Evolutionary conservation across 1,284 basidiomycete genomes (phyloP), one percentile per base, ranked within the genome.

Genomic region (Schizopora paradoxa): DNA sequence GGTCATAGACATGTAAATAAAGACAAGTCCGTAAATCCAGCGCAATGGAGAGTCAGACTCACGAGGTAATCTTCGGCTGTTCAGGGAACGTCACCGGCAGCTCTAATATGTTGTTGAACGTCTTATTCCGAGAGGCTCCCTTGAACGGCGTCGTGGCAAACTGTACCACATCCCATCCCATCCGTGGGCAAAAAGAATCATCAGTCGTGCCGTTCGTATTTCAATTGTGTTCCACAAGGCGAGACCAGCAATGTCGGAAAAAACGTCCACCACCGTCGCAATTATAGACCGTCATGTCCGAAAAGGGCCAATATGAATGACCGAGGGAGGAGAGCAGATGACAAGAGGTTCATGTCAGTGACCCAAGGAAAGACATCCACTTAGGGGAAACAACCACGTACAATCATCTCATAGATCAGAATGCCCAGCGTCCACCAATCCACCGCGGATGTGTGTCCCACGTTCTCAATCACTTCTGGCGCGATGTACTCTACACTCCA

Each of bases 391-490:
- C 53, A 54, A 60, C 53, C 50, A 86, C 91, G 75, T 72, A 94
- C 91, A 67, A 99, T 96, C 96, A 99, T 99, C 72, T 99, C 96
- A 70, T 95, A 97, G 58, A 99, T 92, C 59, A 99, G 77, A 58
- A 99, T 99, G 31, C 96, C 96, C 41, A 97, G 73, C 26, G 95
- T 99, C 96, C 92, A 98, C 95, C 95, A 99, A 68, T 99, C 96
- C 43, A 99, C 96, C 6, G 96, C 93, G 51, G 91, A 92, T 28
- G 95, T 97, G 68, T 99, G 96, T 11, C 96, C 96, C 63, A 91
- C 83, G 36, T 93, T 94, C 60, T 92, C 91, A 63, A 99, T 99
- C 49, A 99, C 96, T 70, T 98, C 95, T 51, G 95, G 95, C 33
- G 95, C 94, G 61, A 98, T 98, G 74, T 99, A 98, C 69, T 98